Percentiles rank a stretch among this genome's conserved stretches.
These are phyloP conservation scores for Aegilops sharonensis DNA, from an alignment of 176 grass and related monocot genomes.

Conservation along the genomic window DNA sequence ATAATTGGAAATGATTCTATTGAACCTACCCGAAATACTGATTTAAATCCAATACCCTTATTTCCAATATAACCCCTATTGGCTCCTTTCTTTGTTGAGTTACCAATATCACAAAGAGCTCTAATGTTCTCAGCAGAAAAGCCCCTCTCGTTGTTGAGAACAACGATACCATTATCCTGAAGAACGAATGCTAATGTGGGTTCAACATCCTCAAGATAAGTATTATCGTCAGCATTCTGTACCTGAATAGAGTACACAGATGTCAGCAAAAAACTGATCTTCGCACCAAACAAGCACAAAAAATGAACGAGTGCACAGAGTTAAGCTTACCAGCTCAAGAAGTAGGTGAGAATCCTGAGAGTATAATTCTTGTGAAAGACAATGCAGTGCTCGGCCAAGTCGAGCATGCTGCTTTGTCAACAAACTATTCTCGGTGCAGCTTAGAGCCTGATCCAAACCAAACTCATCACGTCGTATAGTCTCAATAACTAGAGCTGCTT, in stretches of 20 bases:
- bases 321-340: slow-evolving; percentile 83
- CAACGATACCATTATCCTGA: slow-evolving; percentile 77
- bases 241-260: slow-evolving; percentile 54
- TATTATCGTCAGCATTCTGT: slow-evolving; percentile 98
- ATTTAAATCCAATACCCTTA: slow-evolving; percentile 98
- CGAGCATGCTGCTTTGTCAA: slow-evolving; percentile 94
- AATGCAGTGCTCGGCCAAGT: slow-evolving; percentile 96
- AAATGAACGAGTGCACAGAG: background rate
- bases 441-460: slow-evolving; percentile 73
- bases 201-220: slow-evolving; percentile 68
- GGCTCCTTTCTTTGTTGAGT: slow-evolving; percentile 95
- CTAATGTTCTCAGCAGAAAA: slow-evolving; percentile 90
- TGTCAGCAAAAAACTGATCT: slow-evolving; percentile 32
- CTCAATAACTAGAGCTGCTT: slow-evolving; percentile 69
- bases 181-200: slow-evolving; percentile 92
- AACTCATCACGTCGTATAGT: slow-evolving; percentile 89
- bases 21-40: slow-evolving; percentile 88
- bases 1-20: slow-evolving; percentile 27
- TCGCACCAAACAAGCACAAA: slow-evolving; percentile 2
- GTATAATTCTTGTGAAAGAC: slow-evolving; percentile 94
- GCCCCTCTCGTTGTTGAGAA: slow-evolving; percentile 88
- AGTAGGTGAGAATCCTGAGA: slow-evolving; percentile 98
- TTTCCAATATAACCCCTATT: slow-evolving; percentile 91
- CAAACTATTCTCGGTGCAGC: slow-evolving; percentile 57
- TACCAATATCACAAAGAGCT: slow-evolving; percentile 95